Conservation (phyloP, 1,284 basidiomycete species). For the Sporisorium graminicola region DNA sequence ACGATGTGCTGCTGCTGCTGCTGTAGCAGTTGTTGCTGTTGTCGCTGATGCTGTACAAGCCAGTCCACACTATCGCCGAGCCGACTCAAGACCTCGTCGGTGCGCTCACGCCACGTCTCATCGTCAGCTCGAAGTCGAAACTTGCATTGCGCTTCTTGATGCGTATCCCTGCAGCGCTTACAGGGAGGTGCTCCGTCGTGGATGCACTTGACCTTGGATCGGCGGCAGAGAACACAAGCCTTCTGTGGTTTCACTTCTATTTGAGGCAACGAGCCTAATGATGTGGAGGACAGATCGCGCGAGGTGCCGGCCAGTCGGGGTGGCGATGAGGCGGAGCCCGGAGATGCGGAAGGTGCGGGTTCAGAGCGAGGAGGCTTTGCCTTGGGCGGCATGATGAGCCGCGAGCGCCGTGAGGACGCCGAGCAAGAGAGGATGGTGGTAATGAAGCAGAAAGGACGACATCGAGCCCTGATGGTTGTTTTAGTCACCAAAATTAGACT, state of each 20-base stretch:
- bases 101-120: conserved; percentile 61
- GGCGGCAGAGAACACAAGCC: conserved; percentile 57
- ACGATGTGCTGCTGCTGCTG: conserved; percentile 11
- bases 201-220: conserved; percentile 62
- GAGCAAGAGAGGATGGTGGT: conserved; percentile 11
- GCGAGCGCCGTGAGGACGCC: conserved; percentile 5
- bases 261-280: conserved; percentile 25
- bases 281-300: conserved; percentile 21
- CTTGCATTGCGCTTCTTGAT: conserved; percentile 59
- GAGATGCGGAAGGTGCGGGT: conserved; percentile 20
- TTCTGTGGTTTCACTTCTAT: conserved; percentile 60
- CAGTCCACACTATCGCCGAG: conserved; percentile 55
- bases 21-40: conserved; percentile 20
- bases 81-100: conserved; percentile 52
- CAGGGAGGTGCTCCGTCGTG: conserved; percentile 62
- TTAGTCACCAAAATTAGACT: conserved; percentile 3
- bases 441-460: not conserved
- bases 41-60: conserved; percentile 41
- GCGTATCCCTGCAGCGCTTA: conserved; percentile 54
- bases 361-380: conserved; percentile 17
- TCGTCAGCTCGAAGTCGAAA: conserved; percentile 60
- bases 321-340: conserved; percentile 32
- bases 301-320: conserved; percentile 6
- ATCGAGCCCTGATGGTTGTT: not conserved
- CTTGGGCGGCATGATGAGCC: conserved; percentile 37